Percentiles rank a stretch among this genome's conserved stretches.
Conservation (phyloP, 169 alveolate genomes). For the Plasmodium falciparum region DNA sequence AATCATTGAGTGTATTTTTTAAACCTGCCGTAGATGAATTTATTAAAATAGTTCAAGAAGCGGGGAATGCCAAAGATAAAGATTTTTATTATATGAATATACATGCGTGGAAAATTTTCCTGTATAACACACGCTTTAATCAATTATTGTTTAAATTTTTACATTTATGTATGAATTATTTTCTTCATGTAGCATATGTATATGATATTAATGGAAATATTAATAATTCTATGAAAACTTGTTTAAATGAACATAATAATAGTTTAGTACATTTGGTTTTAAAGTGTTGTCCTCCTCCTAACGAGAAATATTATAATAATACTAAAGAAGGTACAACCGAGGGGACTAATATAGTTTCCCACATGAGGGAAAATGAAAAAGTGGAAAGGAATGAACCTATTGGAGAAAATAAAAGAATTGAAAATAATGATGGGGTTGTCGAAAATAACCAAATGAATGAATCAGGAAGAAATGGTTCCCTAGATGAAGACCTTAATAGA, state of each 20-base stretch:
- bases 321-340: background rate
- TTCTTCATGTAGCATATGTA: constrained; percentile 76
- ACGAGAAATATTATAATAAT: constrained; percentile 9
- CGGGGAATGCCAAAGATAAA: constrained; percentile 75
- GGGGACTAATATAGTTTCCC: background rate
- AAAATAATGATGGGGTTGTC: constrained; percentile 2
- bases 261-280: constrained; percentile 35
- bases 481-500: constrained; percentile 3
- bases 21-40: constrained; percentile 85
- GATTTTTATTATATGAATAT: constrained; percentile 78
- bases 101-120: constrained; percentile 81
- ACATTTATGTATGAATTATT: constrained; percentile 77
- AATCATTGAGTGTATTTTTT: constrained; percentile 86
- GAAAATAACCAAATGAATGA: constrained; percentile 1
- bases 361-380: background rate
- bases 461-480: background rate
- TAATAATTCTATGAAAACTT: constrained; percentile 31
- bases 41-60: constrained; percentile 77
- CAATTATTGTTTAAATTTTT: constrained; percentile 80
- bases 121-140: constrained; percentile 73
- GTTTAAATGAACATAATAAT: constrained; percentile 52
- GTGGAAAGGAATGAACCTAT: background rate
- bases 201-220: constrained; percentile 65
- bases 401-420: background rate
- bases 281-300: constrained; percentile 70